Evolutionary conservation across 352 stramenopile genomes (phyloP).

Genomic region (Peronospora farinosa): DNA sequence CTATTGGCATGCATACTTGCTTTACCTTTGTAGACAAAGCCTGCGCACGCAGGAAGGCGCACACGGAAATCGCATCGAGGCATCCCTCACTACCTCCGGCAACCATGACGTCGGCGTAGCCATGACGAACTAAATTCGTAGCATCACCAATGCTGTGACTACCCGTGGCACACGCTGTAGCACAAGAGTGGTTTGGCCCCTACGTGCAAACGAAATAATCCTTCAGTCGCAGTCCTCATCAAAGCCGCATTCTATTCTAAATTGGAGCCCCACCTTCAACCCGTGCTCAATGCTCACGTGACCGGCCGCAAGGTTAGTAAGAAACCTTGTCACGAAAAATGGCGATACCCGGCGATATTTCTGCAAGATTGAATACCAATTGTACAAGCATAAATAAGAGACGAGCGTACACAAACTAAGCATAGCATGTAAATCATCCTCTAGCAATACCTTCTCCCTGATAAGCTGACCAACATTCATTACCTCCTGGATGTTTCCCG

Average conservation of each 20-base stretch:
- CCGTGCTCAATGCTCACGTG: conserved; percentile 89
- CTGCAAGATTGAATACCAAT: conserved; percentile 21
- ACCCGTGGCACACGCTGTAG: conserved; percentile 95
- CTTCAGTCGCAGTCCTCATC: background rate
- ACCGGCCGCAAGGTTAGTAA: conserved; percentile 90
- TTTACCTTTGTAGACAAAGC: conserved; percentile 88
- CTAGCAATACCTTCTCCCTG: conserved; percentile 43
- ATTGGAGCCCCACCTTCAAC: conserved; percentile 51
- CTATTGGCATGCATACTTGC: background rate
- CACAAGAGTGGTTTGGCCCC: conserved; percentile 95
- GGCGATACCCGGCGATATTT: conserved; percentile 88
- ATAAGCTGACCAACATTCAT: conserved; percentile 66
- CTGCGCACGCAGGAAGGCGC: conserved; percentile 93
- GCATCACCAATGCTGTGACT: conserved; percentile 95
- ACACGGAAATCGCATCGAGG: conserved; percentile 91
- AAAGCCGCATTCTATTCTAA: background rate
- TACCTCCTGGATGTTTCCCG: conserved; percentile 84
- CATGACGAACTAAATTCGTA: conserved; percentile 79
- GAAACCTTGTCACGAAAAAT: conserved; percentile 91
- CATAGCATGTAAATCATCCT: background rate
- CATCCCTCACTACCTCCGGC: conserved; percentile 92
- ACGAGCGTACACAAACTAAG: background rate
- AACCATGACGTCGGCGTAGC: conserved; percentile 93
- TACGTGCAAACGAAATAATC: conserved; percentile 12
- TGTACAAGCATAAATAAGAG: conserved; percentile 1